Conservation (phyloP, 805 yeast species). For the Kazachstania martiniae region DNA sequence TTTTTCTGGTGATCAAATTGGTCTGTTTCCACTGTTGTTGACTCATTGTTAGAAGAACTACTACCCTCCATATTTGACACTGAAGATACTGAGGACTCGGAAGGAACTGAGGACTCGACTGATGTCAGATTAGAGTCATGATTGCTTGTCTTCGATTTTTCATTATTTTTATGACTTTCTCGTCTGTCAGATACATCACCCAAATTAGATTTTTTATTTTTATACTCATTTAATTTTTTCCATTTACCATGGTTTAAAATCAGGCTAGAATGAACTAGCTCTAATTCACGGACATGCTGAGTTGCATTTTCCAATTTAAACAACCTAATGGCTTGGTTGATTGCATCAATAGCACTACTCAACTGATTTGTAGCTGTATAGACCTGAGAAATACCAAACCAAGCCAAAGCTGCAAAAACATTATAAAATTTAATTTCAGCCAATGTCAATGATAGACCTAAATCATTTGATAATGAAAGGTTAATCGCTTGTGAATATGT, state of each 20-base stretch:
- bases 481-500: constrained; percentile 59
- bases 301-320: constrained; percentile 9
- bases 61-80: not conserved
- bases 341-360: constrained; percentile 13
- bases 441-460: not conserved
- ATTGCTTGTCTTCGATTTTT: too few species aligned
- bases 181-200: too few species aligned
- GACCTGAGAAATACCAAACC: constrained; percentile 23
- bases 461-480: constrained; percentile 14
- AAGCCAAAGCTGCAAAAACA: constrained; percentile 17
- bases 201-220: too few species aligned
- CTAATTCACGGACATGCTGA: constrained; percentile 1
- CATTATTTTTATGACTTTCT: not conserved
- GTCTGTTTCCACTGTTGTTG: too few species aligned
- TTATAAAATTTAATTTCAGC: constrained; percentile 7
- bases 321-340: constrained; percentile 10
- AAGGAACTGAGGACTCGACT: too few species aligned
- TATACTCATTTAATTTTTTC: too few species aligned
- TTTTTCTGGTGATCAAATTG: too few species aligned
- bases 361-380: constrained; percentile 12
- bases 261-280: constrained; percentile 3
- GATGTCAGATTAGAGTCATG: too few species aligned
- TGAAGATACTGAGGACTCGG: too few species aligned
- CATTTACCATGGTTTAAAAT: too few species aligned
- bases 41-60: not conserved